These are phyloP conservation scores for Cenococcum geophilum DNA, from an alignment of 495 filamentous ascomycete genomes.

Conservation along the genomic window DNA sequence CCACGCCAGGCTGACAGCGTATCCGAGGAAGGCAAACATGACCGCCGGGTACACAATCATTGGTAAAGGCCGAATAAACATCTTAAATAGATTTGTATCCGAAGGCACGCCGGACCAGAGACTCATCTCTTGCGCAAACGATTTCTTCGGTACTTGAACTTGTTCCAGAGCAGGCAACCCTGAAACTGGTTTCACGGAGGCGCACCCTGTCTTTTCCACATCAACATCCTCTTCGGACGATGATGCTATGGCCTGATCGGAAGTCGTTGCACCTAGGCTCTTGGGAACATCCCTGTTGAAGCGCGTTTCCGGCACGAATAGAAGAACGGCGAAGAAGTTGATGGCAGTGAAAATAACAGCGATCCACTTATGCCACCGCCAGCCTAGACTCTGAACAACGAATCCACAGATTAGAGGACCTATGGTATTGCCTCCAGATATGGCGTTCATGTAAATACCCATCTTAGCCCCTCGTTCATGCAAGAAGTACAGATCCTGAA, in stretches of 20 bases:
- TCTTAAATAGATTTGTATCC: conserved; percentile 29
- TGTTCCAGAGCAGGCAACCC: background rate
- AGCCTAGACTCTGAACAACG: conserved; percentile 28
- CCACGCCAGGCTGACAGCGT: conserved; percentile 31
- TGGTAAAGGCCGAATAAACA: conserved; percentile 36
- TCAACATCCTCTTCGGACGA: conserved; percentile 18
- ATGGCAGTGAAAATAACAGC: conserved; percentile 32
- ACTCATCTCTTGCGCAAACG: conserved; percentile 29
- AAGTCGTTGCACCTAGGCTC: background rate
- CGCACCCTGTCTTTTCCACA: conserved; percentile 17
- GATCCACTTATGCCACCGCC: conserved; percentile 38
- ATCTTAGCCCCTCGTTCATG: conserved; percentile 33
- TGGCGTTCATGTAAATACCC: conserved; percentile 35
- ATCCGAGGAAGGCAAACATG: conserved; percentile 34
- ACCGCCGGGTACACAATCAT: conserved; percentile 36
- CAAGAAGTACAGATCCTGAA: conserved; percentile 32
- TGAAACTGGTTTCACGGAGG: conserved; percentile 7
- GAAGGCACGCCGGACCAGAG: conserved; percentile 33
- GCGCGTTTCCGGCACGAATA: conserved; percentile 36
- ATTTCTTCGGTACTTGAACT: conserved; percentile 32
- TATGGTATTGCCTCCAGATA: conserved; percentile 34
- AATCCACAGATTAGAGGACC: conserved; percentile 37
- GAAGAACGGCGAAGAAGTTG: conserved; percentile 34
- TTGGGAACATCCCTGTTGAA: conserved; percentile 25
- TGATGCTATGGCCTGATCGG: conserved; percentile 1